Conservation (phyloP, 2,329 filamentous ascomycete genomes). For the Trichoderma koningii region DNA sequence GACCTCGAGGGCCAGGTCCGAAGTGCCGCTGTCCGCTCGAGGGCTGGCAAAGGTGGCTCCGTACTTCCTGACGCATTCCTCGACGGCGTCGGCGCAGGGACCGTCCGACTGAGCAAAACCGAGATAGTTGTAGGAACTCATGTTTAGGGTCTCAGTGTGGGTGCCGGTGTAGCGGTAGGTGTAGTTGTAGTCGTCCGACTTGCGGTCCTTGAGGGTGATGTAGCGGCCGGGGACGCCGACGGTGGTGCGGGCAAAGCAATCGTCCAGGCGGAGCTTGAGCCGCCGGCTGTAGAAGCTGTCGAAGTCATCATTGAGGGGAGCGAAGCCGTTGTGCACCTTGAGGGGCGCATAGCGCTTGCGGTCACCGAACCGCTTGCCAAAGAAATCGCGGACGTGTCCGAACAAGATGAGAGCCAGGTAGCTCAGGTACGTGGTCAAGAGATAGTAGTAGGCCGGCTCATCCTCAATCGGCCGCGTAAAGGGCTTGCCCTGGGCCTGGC, state of each 20-base stretch:
- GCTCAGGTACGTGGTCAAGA: slow-evolving; percentile 97
- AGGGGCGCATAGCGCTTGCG: slow-evolving; percentile 80
- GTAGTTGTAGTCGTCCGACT: slow-evolving; percentile 87
- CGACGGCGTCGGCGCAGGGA: slow-evolving; percentile 90
- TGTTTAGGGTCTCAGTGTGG: slow-evolving; percentile 90
- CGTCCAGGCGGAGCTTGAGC: slow-evolving; percentile 91
- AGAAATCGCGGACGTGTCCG: slow-evolving; percentile 94
- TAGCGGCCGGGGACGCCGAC: slow-evolving; percentile 92
- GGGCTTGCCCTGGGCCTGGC: slow-evolving; percentile 78
- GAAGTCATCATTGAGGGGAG: slow-evolving; percentile 94
- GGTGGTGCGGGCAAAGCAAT: slow-evolving; percentile 90
- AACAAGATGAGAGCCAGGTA: slow-evolving; percentile 95
- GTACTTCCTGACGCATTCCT: slow-evolving; percentile 81
- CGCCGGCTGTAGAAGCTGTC: slow-evolving; percentile 97
- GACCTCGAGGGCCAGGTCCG: slow-evolving; percentile 84
- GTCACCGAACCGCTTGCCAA: slow-evolving; percentile 91
- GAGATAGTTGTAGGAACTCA: slow-evolving; percentile 99
- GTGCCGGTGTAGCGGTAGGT: slow-evolving; percentile 88
- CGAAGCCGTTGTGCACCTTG: slow-evolving; percentile 83
- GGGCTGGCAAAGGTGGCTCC: slow-evolving; percentile 82
- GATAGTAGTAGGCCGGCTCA: slow-evolving; percentile 93
- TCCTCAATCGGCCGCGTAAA: slow-evolving; percentile 86
- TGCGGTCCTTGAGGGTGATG: slow-evolving; percentile 90
- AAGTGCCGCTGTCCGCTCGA: slow-evolving; percentile 80
- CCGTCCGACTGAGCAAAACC: slow-evolving; percentile 97